phyloP scores from a whole-genome alignment of 2,329 filamentous ascomycete genomes.

The Paecilomyces dactylethromorphus region DNA sequence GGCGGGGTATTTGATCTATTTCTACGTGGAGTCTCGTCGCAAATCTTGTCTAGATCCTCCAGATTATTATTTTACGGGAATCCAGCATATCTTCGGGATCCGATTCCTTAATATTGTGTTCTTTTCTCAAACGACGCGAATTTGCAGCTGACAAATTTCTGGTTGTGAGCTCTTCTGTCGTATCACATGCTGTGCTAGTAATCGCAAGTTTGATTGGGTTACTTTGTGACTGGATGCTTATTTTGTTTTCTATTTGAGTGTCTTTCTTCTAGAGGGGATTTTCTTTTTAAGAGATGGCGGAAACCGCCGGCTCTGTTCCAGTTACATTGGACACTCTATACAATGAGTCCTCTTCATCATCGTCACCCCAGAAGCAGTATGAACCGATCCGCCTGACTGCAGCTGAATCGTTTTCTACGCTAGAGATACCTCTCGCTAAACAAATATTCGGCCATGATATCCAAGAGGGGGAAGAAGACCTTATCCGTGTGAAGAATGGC shows the following conservation, averaged over 20 bases:
- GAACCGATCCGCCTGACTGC: constrained; percentile 29
- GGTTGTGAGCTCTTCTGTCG: neutral
- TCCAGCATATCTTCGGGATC: neutral
- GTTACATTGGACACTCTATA: constrained; percentile 28
- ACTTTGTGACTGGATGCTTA: neutral
- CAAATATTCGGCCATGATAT: constrained; percentile 31
- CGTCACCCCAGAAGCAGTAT: constrained; percentile 22
- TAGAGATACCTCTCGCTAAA: constrained; percentile 31
- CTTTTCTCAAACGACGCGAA: neutral
- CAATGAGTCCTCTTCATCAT: constrained; percentile 11
- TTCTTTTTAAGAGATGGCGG: constrained; percentile 16
- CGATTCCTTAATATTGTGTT: too few relatives aligned
- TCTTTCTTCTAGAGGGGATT: neutral
- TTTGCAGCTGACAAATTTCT: neutral
- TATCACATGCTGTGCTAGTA: neutral
- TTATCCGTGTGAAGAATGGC: constrained; percentile 22
- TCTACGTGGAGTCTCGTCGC: neutral
- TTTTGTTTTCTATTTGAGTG: neutral
- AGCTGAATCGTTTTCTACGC: constrained; percentile 22
- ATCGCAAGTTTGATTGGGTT: neutral
- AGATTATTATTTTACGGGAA: neutral
- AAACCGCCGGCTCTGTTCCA: constrained; percentile 14
- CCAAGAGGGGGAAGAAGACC: constrained; percentile 14
- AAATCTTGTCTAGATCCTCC: neutral
- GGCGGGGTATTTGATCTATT: neutral